phyloP scores from a whole-genome alignment of 164 flowering plant species.

The Euptelea pleiosperma region DNA sequence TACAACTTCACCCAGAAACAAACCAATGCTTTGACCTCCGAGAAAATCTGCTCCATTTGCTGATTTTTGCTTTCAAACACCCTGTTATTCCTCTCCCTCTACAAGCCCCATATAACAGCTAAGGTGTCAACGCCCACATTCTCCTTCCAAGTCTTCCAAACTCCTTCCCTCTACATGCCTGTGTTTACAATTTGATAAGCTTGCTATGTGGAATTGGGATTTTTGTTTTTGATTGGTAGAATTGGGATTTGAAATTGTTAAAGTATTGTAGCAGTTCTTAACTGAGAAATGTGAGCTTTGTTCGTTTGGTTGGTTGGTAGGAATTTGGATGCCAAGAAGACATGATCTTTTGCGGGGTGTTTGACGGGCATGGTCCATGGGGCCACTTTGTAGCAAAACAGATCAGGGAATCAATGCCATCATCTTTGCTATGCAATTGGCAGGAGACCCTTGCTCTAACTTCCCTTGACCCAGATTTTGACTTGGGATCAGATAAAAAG shows the following conservation, averaged over 20 bases:
- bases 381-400: constrained; percentile 76
- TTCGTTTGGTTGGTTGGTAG: constrained; percentile 30
- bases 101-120: too few species aligned
- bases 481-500: constrained; percentile 33
- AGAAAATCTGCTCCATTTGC: too few species aligned
- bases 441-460: constrained; percentile 55
- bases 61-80: too few species aligned
- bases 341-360: constrained; percentile 81
- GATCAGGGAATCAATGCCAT: constrained; percentile 63
- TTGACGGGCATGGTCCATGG: constrained; percentile 96
- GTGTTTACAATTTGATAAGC: not conserved
- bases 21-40: too few species aligned
- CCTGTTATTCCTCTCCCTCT: too few species aligned
- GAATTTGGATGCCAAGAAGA: constrained; percentile 86
- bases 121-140: too few species aligned
- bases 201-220: not conserved
- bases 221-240: too few species aligned
- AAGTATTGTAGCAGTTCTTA: too few species aligned
- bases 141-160: too few species aligned
- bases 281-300: not conserved
- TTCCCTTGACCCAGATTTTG: constrained; percentile 31
- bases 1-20: too few species aligned
- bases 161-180: too few species aligned
- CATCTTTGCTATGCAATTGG: constrained; percentile 66
- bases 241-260: too few species aligned